Percentiles rank a stretch among this genome's conserved stretches.
These are phyloP conservation scores for Croton setiger DNA, from an alignment of 441 rosid species.

Conservation along the genomic window DNA sequence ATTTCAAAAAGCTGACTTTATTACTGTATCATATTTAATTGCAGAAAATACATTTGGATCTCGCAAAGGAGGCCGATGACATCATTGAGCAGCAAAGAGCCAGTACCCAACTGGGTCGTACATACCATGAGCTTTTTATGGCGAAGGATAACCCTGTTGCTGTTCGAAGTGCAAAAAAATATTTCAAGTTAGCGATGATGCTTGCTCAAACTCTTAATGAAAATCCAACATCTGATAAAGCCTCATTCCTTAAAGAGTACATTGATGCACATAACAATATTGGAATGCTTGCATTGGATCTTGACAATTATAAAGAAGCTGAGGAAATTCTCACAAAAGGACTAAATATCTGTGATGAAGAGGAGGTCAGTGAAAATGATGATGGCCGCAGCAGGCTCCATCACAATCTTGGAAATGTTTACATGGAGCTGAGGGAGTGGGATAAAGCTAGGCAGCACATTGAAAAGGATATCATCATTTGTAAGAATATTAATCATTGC, in stretches of 20 bases:
- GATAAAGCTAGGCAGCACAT: conserved; percentile 67
- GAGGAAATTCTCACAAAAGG: conserved; percentile 52
- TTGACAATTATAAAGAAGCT: conserved; percentile 79
- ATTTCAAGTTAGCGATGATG: conserved; percentile 78
- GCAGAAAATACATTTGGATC: conserved; percentile 87
- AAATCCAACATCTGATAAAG: conserved; percentile 49
- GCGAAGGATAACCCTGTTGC: conserved; percentile 68
- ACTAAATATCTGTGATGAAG: conserved; percentile 81
- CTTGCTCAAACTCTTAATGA: conserved; percentile 67
- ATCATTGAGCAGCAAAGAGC: conserved; percentile 95
- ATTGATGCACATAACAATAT: conserved; percentile 89
- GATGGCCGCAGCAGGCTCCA: conserved; percentile 89
- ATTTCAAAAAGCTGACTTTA: neutral
- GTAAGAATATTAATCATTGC: conserved; percentile 60
- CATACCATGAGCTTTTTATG: conserved; percentile 72
- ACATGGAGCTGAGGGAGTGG: conserved; percentile 72
- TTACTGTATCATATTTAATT: conserved; percentile 9
- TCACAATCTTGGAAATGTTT: conserved; percentile 89
- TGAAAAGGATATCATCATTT: conserved; percentile 76
- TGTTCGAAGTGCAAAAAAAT: conserved; percentile 76
- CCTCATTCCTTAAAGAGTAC: conserved; percentile 78
- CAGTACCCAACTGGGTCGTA: conserved; percentile 91
- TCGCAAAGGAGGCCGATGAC: conserved; percentile 67
- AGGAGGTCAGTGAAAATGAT: conserved; percentile 70
- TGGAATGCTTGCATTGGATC: conserved; percentile 90